A percentile compares a stretch with the other conserved stretches of the same genome.
Evolutionary conservation across 2,329 filamentous ascomycete genomes (phyloP).

Genomic region (Pseudogymnoascus sp.): DNA sequence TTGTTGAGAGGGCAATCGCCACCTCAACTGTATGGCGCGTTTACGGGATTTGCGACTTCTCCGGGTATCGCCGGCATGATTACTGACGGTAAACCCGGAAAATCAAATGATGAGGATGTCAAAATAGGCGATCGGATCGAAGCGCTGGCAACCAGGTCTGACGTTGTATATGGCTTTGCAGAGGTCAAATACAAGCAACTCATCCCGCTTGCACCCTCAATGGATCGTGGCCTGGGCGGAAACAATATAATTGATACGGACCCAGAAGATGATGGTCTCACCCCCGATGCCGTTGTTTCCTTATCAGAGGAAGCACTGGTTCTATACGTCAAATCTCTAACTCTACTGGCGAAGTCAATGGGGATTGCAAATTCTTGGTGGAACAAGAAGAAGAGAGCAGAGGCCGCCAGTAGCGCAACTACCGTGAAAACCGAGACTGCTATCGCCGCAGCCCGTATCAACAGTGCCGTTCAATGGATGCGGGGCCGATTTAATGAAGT

Average conservation of each 20-base stretch:
- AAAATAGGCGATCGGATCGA: slow-evolving; percentile 75
- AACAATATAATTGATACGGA: slow-evolving; percentile 41
- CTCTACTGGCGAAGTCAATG: slow-evolving; percentile 87
- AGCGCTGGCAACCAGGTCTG: slow-evolving; percentile 83
- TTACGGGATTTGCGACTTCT: slow-evolving; percentile 73
- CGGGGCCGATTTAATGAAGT: slow-evolving; percentile 93
- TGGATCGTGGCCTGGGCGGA: slow-evolving; percentile 61
- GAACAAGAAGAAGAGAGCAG: slow-evolving; percentile 65
- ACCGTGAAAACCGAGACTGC: slow-evolving; percentile 34
- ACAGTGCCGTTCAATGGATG: slow-evolving; percentile 92
- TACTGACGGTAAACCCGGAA: slow-evolving; percentile 53
- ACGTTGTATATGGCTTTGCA: slow-evolving; percentile 95
- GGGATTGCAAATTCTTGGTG: slow-evolving; percentile 92
- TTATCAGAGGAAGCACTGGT: slow-evolving; percentile 93
- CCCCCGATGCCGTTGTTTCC: slow-evolving; percentile 73
- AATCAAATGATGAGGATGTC: slow-evolving; percentile 67
- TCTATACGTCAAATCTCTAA: slow-evolving; percentile 88
- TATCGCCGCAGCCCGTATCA: slow-evolving; percentile 57
- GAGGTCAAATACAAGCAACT: slow-evolving; percentile 98
- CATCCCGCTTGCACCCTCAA: slow-evolving; percentile 77
- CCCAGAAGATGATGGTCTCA: slow-evolving; percentile 69
- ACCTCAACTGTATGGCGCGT: slow-evolving; percentile 68
- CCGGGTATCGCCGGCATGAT: slow-evolving; percentile 54
- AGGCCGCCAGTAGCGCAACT: slow-evolving; percentile 39
- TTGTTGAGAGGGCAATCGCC: slow-evolving; percentile 60